Conservation (phyloP, 441 rosid species). For the Corymbia calophylla region DNA sequence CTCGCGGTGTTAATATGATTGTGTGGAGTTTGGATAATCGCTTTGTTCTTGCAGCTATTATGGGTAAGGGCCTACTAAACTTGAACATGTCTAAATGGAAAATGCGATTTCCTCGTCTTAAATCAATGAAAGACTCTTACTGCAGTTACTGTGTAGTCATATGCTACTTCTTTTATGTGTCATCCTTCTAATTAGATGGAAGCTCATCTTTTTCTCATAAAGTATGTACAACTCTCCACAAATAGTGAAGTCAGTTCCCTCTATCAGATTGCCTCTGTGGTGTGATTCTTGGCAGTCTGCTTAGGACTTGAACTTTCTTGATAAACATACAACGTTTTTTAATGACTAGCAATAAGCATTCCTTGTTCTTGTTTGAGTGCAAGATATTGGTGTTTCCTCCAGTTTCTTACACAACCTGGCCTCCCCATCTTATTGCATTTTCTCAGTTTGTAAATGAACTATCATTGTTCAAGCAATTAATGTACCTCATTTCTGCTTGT, state of each 20-base stretch:
- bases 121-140: neutral
- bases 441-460: neutral
- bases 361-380: neutral
- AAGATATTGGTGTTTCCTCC: neutral
- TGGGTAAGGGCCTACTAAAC: conserved; percentile 56
- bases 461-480: neutral
- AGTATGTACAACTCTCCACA: neutral
- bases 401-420: neutral
- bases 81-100: neutral
- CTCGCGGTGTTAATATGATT: conserved; percentile 99
- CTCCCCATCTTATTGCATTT: neutral
- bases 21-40: conserved; percentile 99
- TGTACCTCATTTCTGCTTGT: neutral
- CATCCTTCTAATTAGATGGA: neutral
- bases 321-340: neutral
- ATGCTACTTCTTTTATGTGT: neutral
- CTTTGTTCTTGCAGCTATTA: conserved; percentile 99
- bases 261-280: neutral
- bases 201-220: neutral
- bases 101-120: neutral
- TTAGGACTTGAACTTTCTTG: neutral
- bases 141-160: neutral
- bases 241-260: neutral
- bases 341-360: neutral
- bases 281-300: neutral